Percentiles rank a stretch among this genome's conserved stretches.
phyloP scores from a whole-genome alignment of 495 filamentous ascomycete genomes.

The Talaromyces thailandensis region DNA sequence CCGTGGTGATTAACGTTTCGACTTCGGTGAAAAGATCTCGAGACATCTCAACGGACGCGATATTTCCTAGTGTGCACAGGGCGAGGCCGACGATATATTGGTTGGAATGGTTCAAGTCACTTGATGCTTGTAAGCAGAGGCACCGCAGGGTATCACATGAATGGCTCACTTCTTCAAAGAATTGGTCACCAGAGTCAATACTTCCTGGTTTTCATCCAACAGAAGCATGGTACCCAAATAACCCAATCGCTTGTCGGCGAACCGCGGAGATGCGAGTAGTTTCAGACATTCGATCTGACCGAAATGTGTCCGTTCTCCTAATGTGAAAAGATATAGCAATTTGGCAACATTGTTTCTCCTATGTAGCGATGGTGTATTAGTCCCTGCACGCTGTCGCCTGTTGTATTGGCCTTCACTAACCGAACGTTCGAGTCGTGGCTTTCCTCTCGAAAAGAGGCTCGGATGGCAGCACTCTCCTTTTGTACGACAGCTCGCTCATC shows the following conservation, averaged over 20 bases:
- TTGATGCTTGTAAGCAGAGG: constrained; percentile 20
- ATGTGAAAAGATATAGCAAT: constrained; percentile 92
- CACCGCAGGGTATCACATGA: background rate
- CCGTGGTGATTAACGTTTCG: constrained; percentile 78
- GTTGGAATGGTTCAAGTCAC: constrained; percentile 93
- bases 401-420: constrained; percentile 34
- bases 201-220: constrained; percentile 97
- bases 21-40: constrained; percentile 93
- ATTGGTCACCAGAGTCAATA: constrained; percentile 93
- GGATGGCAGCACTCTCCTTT: constrained; percentile 95
- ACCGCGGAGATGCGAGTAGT: constrained; percentile 89
- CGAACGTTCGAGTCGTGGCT: constrained; percentile 82
- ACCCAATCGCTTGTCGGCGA: constrained; percentile 94
- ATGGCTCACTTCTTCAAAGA: constrained; percentile 80
- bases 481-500: constrained; percentile 97
- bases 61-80: constrained; percentile 91
- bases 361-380: constrained; percentile 16
- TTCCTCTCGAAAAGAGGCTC: constrained; percentile 95
- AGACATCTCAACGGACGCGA: constrained; percentile 98
- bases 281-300: constrained; percentile 99
- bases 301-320: constrained; percentile 97
- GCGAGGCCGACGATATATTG: constrained; percentile 97
- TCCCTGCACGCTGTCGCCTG: background rate
- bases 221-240: constrained; percentile 95
- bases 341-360: constrained; percentile 99